These are phyloP conservation scores for Candida easanensis DNA, from an alignment of 805 yeast genomes.

Conservation along the genomic window DNA sequence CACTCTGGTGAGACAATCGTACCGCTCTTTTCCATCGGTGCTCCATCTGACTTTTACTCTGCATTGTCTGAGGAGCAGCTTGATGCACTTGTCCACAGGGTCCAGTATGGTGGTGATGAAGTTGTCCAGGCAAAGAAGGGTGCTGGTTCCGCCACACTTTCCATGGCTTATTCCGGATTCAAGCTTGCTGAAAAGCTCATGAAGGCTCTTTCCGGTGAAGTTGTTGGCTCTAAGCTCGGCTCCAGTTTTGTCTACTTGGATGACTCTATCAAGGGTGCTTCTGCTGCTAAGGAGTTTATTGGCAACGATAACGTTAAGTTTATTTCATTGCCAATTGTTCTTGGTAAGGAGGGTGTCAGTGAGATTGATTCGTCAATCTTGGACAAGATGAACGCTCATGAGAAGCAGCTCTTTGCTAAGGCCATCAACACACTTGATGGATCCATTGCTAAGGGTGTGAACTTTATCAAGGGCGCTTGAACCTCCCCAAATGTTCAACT, in stretches of 20 bases:
- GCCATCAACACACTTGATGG: slow-evolving; percentile 21
- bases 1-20: slow-evolving; percentile 84
- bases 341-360: slow-evolving; percentile 25
- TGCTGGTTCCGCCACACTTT: slow-evolving; percentile 80
- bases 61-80: slow-evolving; percentile 39
- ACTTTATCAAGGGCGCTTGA: slow-evolving; percentile 20
- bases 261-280: slow-evolving; percentile 25
- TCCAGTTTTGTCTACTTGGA: slow-evolving; percentile 56
- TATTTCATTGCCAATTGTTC: slow-evolving; percentile 25
- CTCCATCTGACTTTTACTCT: slow-evolving; percentile 39
- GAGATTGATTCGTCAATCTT: slow-evolving; percentile 21
- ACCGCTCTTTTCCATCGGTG: slow-evolving; percentile 65
- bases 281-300: slow-evolving; percentile 17
- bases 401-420: slow-evolving; percentile 22
- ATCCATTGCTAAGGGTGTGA: slow-evolving; percentile 27
- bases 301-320: slow-evolving; percentile 14
- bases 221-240: slow-evolving; percentile 30
- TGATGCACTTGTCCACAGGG: slow-evolving; percentile 68
- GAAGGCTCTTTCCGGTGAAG: slow-evolving; percentile 47
- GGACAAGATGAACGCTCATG: slow-evolving; percentile 21
- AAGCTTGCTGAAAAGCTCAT: slow-evolving; percentile 67
- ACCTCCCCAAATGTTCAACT: neutral
- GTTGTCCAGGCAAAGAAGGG: slow-evolving; percentile 84
- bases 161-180: slow-evolving; percentile 86
- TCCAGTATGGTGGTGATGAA: slow-evolving; percentile 87